Evolutionary conservation across 192 early-diverging fungal species (phyloP), one percentile per base, ranked within the genome.

Genomic region (Physocladia obscura): DNA sequence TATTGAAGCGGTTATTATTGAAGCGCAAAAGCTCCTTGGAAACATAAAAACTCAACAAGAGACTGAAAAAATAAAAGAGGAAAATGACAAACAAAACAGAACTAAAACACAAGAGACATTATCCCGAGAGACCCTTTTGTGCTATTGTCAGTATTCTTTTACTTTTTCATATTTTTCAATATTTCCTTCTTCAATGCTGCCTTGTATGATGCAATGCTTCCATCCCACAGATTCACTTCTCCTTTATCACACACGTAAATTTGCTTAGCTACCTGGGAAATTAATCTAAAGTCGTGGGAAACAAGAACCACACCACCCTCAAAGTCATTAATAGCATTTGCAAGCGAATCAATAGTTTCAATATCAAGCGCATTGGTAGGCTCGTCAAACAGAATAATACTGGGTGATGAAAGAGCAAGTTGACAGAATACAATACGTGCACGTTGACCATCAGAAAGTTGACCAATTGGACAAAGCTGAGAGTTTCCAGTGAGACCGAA

Each of bases 221-320:
- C 94, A 26, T 82, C 67, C 82, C 91, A 99, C 57, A 89, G 83
- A 17, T 74, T 75, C 57, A 94, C 90, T 30, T 82, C 76, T 22
- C 84, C 84, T 74, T 92, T 87, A 75, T 97, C 93, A 83, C 95
- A 97, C 49, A 94, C 85, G 89, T 89, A 93, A 56, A 99, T 96
- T 73, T 98, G 75, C 74, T 94, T 76, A 38, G 95, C 97, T 71
- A 99, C 92, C 82, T 99, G 95, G 55, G 85, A 88, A 73, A 99
- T 95, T 55, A 99, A 82, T 69, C 97, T 84, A 89, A 99, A 99
- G 84, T 99, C 97, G 91, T 99, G 97, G 65, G 91, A 93, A 60
- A 99, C 97, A 34, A 99, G 84, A 24, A 99, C 95, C 62, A 98
- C 93, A 74, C 97, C 97, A 40, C 97, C 97, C 69, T 89, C 89